Conservation (phyloP, 768 basidiomycete species). For the Podaxis mareebaensis region DNA sequence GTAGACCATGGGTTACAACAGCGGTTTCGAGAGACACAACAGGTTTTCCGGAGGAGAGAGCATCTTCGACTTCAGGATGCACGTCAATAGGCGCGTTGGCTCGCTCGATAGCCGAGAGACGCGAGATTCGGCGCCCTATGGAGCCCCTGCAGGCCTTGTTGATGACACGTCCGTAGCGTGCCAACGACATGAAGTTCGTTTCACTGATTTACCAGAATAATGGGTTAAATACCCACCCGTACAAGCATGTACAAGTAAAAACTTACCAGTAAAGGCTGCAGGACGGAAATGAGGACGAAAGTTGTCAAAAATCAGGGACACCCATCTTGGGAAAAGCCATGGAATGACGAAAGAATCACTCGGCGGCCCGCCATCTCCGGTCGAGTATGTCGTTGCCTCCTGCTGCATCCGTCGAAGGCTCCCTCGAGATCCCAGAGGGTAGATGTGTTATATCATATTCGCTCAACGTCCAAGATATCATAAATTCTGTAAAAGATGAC, state of each 20-base stretch:
- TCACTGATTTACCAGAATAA: background rate
- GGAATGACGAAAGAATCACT: slow-evolving; percentile 5
- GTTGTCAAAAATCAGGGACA: background rate
- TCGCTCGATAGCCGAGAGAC: slow-evolving; percentile 18
- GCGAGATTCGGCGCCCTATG: slow-evolving; percentile 8
- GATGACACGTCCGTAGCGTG: slow-evolving; percentile 4
- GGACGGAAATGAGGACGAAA: background rate
- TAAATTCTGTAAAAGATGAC: slow-evolving; percentile 62
- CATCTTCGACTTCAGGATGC: slow-evolving; percentile 83
- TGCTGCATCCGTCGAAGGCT: slow-evolving; percentile 44
- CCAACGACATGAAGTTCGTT: slow-evolving; percentile 2
- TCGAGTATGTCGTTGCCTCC: slow-evolving; percentile 12
- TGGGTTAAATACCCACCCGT: no score
- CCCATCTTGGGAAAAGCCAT: background rate
- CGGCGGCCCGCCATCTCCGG: slow-evolving; percentile 4
- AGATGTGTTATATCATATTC: slow-evolving; percentile 60
- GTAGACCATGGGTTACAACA: slow-evolving; percentile 91
- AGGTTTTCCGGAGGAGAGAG: slow-evolving; percentile 61
- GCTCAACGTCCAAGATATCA: slow-evolving; percentile 59
- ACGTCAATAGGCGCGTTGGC: slow-evolving; percentile 55
- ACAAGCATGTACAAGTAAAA: background rate
- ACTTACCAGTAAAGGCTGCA: background rate
- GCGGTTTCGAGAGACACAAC: slow-evolving; percentile 93
- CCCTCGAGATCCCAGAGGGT: slow-evolving; percentile 44
- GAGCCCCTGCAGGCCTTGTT: background rate